Base-by-base conservation (phyloP, 306 rosid genomes). In the Dryas octopetala region DNA sequence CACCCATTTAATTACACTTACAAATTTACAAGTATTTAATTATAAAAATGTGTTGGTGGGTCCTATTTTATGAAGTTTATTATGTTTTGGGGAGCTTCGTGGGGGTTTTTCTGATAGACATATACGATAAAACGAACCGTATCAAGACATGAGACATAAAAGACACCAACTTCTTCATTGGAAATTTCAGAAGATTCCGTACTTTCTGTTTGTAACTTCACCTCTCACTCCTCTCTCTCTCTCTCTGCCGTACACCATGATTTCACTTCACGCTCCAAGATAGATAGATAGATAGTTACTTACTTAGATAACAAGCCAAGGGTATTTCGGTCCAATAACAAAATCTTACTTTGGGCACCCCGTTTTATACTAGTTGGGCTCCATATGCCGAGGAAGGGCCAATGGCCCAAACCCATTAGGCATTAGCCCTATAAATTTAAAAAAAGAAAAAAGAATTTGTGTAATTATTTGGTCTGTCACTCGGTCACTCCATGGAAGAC, bases 121-220 rank as follows among this genome's bases (percentile, higher is more conserved):
- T 32, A 32, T 32, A 32, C 38, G 38, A 32, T 32, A 32, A 32
- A 32, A 32, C 38, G 38, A 32, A 32, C 38, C 38, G 2, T 2
- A 32, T 1, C 3, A 32, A 32, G 63, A 23, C 63, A 19, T 1
- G 40, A 1, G 49, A 63, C 68, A 43, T 8, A 49, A 63, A 32
- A 32, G 38, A 32, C 38, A 48, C 43, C 50, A 63, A 50, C 68
- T 63, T 41, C 68, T 74, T 82, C 74, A 5, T 65, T 55, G 81
- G 88, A 84, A 86, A 81, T 73, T 86, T 78, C 81, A 59, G 66
- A 74, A 70, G 66, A 53, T 73, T 81, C 86, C 84, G 78, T 83
- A 86, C 84, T 43, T 15, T 68, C 9, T 68, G 68, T 65, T 46
- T 52, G 68, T 59, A 19, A 38, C 2, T 23, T 45, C 60, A n/a